Conservation (phyloP, 1,284 basidiomycete species). For the Fomitopsis pinicola region DNA sequence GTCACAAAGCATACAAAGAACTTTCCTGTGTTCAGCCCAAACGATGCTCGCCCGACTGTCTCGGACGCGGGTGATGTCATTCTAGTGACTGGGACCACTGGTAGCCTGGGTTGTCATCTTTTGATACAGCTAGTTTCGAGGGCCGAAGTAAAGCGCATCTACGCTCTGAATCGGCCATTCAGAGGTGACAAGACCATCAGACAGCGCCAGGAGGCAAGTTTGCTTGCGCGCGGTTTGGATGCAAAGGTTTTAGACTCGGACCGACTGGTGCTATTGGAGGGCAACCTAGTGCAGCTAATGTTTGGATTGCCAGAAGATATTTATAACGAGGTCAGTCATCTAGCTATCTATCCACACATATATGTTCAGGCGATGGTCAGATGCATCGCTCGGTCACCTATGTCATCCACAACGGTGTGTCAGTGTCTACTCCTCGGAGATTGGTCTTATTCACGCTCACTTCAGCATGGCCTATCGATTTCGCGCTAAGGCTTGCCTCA, state of each 20-base stretch:
- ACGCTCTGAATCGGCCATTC: slow-evolving; percentile 14
- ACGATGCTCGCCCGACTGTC: too few species aligned
- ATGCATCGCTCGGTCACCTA: slow-evolving; percentile 16
- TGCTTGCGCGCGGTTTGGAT: slow-evolving; percentile 17
- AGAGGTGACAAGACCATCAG: slow-evolving; percentile 11
- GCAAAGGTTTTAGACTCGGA: slow-evolving; percentile 12
- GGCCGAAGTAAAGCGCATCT: slow-evolving; percentile 30
- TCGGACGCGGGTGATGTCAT: slow-evolving; percentile 1
- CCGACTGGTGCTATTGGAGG: slow-evolving; percentile 27
- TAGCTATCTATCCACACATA: not conserved
- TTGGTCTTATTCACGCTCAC: slow-evolving; percentile 2
- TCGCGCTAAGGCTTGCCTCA: slow-evolving; percentile 21
- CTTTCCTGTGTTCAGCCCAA: too few species aligned
- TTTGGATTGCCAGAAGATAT: slow-evolving; percentile 21
- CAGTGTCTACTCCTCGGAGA: not conserved
- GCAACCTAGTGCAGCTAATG: slow-evolving; percentile 15
- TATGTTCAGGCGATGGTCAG: not conserved
- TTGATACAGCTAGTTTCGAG: slow-evolving; percentile 34
- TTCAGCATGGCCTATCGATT: slow-evolving; percentile 34
- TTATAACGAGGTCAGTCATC: slow-evolving; percentile 20
- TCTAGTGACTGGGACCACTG: slow-evolving; percentile 17
- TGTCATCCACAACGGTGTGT: slow-evolving; percentile 28
- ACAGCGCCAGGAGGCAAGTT: slow-evolving; percentile 12
- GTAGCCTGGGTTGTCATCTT: slow-evolving; percentile 13
- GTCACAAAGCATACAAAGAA: too few species aligned